phyloP scores from a whole-genome alignment of 148 eudicot species.

The Rhododendron ferrugineum region DNA sequence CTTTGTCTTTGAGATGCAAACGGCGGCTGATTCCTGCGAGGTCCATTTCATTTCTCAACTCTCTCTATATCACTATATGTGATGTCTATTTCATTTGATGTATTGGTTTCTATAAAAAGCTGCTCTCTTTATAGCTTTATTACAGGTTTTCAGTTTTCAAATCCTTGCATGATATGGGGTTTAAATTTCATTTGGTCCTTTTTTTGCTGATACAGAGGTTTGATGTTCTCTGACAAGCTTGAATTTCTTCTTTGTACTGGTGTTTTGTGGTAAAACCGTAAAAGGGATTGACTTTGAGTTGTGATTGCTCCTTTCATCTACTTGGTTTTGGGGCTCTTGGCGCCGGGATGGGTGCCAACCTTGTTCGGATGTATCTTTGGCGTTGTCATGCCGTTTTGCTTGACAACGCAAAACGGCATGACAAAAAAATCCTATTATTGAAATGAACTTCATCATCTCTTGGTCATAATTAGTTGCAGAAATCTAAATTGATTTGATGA shows the following conservation, averaged over 20 bases:
- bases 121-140: not conserved
- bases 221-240: not conserved
- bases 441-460: not conserved
- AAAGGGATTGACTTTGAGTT: not conserved
- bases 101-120: not conserved
- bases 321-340: too few species aligned
- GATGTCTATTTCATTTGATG: not conserved
- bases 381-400: too few species aligned
- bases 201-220: not conserved
- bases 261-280: not conserved
- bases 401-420: too few species aligned
- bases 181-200: not conserved
- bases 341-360: too few species aligned
- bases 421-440: not conserved
- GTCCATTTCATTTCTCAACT: conserved; percentile 24
- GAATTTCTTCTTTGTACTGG: not conserved
- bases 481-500: not conserved
- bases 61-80: not conserved
- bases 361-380: too few species aligned
- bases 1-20: conserved; percentile 23
- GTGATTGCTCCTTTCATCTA: not conserved
- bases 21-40: conserved; percentile 25
- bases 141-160: not conserved
- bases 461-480: not conserved
- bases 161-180: not conserved